Conservation (phyloP, 2,329 filamentous ascomycete species). For the Thyridium curvatum region DNA sequence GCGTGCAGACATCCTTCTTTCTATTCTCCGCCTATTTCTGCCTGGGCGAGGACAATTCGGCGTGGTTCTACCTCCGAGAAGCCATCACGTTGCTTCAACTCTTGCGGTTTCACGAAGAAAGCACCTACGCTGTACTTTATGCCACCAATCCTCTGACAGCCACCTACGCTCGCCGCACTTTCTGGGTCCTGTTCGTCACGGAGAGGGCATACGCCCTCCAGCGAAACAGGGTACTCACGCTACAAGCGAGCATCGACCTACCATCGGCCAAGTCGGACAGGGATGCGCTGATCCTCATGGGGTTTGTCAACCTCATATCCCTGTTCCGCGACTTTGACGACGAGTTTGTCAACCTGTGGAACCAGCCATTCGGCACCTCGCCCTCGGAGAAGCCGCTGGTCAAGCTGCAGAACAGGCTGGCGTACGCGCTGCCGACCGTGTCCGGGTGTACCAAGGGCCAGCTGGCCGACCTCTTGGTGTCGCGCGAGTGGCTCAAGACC, state of each 20-base stretch:
- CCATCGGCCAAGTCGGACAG: slow-evolving; percentile 11
- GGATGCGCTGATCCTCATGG: slow-evolving; percentile 19
- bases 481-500: slow-evolving; percentile 17
- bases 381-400: slow-evolving; percentile 1
- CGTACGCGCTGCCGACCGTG: slow-evolving; percentile 1
- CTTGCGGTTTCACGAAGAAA: no score
- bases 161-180: no score
- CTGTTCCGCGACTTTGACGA: slow-evolving; percentile 18
- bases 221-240: slow-evolving; percentile 18
- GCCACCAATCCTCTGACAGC: no score
- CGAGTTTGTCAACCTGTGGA: slow-evolving; percentile 20
- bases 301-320: slow-evolving; percentile 21
- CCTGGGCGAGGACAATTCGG: no score
- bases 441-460: slow-evolving; percentile 11
- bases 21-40: no score
- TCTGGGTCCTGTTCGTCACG: slow-evolving; percentile 24
- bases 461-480: slow-evolving; percentile 17
- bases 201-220: slow-evolving; percentile 23
- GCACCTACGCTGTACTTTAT: no score
- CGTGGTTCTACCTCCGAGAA: no score
- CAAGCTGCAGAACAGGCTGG: slow-evolving; percentile 3
- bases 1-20: no score
- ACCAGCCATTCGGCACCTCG: slow-evolving; percentile 7
- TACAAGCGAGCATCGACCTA: slow-evolving; percentile 14
- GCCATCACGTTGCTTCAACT: no score